Conservation (phyloP, 2,329 filamentous ascomycete species). For the Stagonosporopsis cucurbitacearum region DNA sequence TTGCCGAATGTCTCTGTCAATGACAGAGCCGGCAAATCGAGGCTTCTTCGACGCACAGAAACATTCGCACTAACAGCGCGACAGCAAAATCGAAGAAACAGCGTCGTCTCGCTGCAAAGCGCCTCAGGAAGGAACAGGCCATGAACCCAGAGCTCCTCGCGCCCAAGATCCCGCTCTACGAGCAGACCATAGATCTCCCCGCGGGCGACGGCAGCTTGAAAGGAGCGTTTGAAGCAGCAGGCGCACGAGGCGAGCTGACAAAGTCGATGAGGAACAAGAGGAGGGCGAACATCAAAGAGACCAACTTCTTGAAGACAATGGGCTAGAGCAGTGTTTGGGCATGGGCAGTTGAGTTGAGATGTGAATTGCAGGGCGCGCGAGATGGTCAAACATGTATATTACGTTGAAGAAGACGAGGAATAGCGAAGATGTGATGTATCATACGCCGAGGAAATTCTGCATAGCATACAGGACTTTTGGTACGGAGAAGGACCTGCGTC, state of each 20-base stretch:
- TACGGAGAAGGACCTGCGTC: neutral
- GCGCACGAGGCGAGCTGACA: constrained; percentile 67
- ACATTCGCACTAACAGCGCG: neutral
- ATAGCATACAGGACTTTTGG: neutral
- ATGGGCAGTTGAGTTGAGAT: too few species aligned
- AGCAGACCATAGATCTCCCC: constrained; percentile 79
- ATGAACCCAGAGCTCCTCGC: constrained; percentile 70
- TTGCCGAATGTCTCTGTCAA: neutral
- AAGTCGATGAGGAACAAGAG: constrained; percentile 77
- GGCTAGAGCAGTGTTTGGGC: constrained; percentile 36
- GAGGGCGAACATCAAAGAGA: constrained; percentile 80
- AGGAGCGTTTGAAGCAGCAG: constrained; percentile 54
- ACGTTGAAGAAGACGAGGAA: neutral
- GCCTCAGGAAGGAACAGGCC: constrained; percentile 65
- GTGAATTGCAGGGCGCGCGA: too few species aligned
- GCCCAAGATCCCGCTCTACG: constrained; percentile 72
- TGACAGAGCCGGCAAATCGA: neutral
- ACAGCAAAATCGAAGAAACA: constrained; percentile 78
- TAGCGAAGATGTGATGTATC: neutral
- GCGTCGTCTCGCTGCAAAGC: constrained; percentile 73
- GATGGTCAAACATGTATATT: neutral
- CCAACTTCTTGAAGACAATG: constrained; percentile 85
- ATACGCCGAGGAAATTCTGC: neutral
- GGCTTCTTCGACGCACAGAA: neutral
- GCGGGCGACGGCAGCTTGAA: constrained; percentile 56